A percentile compares a stretch with the other conserved stretches of the same genome.
These are phyloP conservation scores for Rutidosis leptorrhynchoides DNA, from an alignment of 129 eudicot genomes.

Conservation along the genomic window DNA sequence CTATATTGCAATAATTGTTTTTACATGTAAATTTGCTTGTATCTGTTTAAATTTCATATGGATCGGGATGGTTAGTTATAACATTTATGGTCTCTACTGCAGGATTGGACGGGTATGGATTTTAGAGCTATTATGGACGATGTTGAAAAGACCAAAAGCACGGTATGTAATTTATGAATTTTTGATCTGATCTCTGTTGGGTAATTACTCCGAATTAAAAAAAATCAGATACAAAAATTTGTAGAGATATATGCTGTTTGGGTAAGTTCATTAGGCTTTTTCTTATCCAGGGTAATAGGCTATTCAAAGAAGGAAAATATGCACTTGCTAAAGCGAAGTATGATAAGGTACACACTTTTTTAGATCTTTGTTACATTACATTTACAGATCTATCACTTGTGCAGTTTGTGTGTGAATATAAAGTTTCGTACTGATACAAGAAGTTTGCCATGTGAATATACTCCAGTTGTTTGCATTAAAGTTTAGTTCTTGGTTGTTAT, in stretches of 20 bases:
- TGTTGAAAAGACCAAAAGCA: slow-evolving; percentile 93
- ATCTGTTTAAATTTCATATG: background rate
- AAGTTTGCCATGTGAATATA: background rate
- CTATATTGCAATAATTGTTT: slow-evolving; percentile 7
- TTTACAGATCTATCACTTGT: background rate
- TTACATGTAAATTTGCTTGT: background rate
- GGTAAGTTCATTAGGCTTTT: slow-evolving; percentile 11
- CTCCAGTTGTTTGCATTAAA: background rate
- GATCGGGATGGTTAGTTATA: background rate
- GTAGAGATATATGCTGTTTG: slow-evolving; percentile 8
- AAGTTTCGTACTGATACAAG: background rate
- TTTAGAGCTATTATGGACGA: slow-evolving; percentile 90
- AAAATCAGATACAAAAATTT: too few relatives aligned
- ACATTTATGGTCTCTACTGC: slow-evolving; percentile 22
- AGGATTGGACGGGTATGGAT: slow-evolving; percentile 98
- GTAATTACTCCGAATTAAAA: too few relatives aligned
- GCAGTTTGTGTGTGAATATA: background rate
- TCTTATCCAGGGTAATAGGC: slow-evolving; percentile 87
- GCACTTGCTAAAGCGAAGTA: slow-evolving; percentile 96
- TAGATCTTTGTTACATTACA: background rate
- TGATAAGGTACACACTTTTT: slow-evolving; percentile 65
- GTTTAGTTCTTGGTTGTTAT: slow-evolving; percentile 14
- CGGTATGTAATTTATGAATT: slow-evolving; percentile 52
- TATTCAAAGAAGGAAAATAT: slow-evolving; percentile 92
- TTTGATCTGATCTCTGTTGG: background rate